Base-by-base conservation (phyloP, 2,329 filamentous ascomycete species). In the Monosporascus sp. region DNA sequence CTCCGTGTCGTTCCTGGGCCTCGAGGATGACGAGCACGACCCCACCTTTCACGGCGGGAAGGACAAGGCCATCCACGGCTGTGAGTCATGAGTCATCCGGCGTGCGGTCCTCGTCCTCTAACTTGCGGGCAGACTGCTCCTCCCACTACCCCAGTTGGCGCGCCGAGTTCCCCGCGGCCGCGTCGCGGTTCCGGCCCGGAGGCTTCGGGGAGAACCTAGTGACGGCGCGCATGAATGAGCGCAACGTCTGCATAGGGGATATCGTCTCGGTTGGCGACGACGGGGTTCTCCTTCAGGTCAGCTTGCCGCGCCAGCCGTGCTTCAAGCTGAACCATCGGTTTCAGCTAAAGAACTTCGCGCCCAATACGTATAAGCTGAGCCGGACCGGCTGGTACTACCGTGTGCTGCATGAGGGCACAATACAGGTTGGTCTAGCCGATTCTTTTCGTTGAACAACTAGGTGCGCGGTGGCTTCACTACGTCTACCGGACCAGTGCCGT, bases 301-400 rank as follows among this genome's bases (percentile, higher is more conserved):
- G 76, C 56, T 69, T 85, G 24, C 84, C 84, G 0, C 75, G 84
- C 17, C 78, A 83, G 58, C 84, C 84, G 9, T 87, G 84, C 69
- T 87, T 80, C 70, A 88, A 87, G 63, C 74, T 88, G 8, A 88
- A 87, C 62, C 83, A 86, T 60, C 81, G 84, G 1, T 88, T 88
- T 65, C 74, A 78, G 36, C 69, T 85, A 9, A 81, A 81, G 60
- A 79, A 83, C 55, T 85, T 87, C 66, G 80, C 83, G 4, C 78
- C 78, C 1, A 71, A 74, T 20, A 80, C 81, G 0, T 84, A 80
- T 67, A 73, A 76, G 55, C 71, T 71, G 2, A 79, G 79, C 53
- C 76, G 83, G 1, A 86, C 83, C 0, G 84, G 84, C 0, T 88
- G 83, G 84, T 81, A 86, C 62, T 86, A 86, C 58, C 77, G 83